Evolutionary conservation across 1,139 yeast genomes (phyloP).

Genomic region (Protomyces arabidopsidicola): DNA sequence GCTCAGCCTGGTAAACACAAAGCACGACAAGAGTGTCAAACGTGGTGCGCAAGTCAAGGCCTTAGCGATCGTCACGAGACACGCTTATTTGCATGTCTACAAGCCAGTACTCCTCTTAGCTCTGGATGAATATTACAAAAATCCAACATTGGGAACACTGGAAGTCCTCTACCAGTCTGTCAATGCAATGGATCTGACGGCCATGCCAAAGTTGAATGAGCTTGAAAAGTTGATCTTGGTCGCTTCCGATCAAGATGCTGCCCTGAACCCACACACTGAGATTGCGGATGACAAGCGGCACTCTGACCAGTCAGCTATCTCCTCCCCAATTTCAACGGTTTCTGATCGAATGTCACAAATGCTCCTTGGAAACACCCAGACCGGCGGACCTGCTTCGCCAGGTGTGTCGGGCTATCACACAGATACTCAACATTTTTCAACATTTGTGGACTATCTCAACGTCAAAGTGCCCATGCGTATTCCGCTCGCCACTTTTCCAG

Average conservation of each 20-base stretch:
- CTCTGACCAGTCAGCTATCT: background rate
- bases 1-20: slow-evolving; percentile 55
- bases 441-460: slow-evolving; percentile 2
- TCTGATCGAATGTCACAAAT: slow-evolving; percentile 3
- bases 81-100: slow-evolving; percentile 53
- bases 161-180: slow-evolving; percentile 43
- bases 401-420: background rate
- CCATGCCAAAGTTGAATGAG: slow-evolving; percentile 37
- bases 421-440: slow-evolving; percentile 13
- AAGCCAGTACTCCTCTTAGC: slow-evolving; percentile 54
- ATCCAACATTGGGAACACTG: slow-evolving; percentile 37
- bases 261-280: slow-evolving; percentile 36
- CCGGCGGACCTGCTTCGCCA: background rate
- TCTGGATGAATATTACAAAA: slow-evolving; percentile 45
- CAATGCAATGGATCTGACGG: slow-evolving; percentile 40
- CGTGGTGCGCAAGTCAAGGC: slow-evolving; percentile 57
- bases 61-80: slow-evolving; percentile 51
- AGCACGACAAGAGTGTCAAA: slow-evolving; percentile 42
- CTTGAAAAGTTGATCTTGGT: slow-evolving; percentile 39
- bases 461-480: slow-evolving; percentile 34
- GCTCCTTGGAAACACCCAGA: background rate
- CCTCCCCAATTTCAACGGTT: slow-evolving; percentile 6
- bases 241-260: slow-evolving; percentile 36
- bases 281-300: slow-evolving; percentile 21
- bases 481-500: slow-evolving; percentile 40